phyloP scores from a whole-genome alignment of 176 grass and related monocot species.

The Cenchrus americanus region DNA sequence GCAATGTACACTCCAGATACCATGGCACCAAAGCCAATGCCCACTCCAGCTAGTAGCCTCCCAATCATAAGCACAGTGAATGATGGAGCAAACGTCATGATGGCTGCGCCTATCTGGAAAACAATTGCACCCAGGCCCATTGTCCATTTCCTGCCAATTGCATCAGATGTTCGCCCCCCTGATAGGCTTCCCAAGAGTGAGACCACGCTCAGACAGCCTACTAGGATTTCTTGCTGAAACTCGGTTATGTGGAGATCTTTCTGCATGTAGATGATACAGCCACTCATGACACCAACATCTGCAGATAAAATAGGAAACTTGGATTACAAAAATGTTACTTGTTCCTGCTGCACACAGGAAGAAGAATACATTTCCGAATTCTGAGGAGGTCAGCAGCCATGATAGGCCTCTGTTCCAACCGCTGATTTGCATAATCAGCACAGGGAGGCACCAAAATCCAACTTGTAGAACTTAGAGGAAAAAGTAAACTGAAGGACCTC shows the following conservation, averaged over 20 bases:
- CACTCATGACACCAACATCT: constrained; percentile 98
- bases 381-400: not conserved
- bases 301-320: constrained; percentile 36
- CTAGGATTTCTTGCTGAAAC: constrained; percentile 86
- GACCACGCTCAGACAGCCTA: constrained; percentile 85
- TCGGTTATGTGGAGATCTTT: constrained; percentile 90
- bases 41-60: constrained; percentile 76
- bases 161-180: constrained; percentile 87
- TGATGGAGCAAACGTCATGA: constrained; percentile 93
- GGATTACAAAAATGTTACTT: not conserved
- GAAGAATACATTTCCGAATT: constrained; percentile 18
- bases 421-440: constrained; percentile 16
- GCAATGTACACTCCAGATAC: constrained; percentile 91
- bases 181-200: constrained; percentile 88
- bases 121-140: constrained; percentile 82
- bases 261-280: constrained; percentile 80
- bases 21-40: constrained; percentile 94
- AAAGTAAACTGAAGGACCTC: not conserved
- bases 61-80: constrained; percentile 82
- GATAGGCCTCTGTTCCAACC: not conserved
- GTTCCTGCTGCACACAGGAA: not conserved
- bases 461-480: not conserved
- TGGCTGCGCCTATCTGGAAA: constrained; percentile 72
- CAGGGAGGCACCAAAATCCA: not conserved
- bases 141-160: constrained; percentile 89